Conservation (phyloP, 805 yeast species). For the Ogataea philodendri region DNA sequence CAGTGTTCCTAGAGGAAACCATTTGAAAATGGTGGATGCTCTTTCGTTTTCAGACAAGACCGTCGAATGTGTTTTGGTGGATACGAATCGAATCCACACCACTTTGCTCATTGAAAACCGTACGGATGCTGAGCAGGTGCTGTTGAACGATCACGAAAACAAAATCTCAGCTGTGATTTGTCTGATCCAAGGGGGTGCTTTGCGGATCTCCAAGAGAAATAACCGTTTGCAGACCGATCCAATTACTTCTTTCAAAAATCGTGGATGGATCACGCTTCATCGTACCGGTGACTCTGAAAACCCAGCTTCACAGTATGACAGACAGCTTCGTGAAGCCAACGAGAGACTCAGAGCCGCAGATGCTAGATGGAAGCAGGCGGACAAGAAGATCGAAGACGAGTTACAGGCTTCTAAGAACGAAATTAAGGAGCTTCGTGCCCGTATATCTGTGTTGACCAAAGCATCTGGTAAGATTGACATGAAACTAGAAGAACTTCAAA, state of each 20-base stretch:
- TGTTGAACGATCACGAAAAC: slow-evolving; percentile 33
- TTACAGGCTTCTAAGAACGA: slow-evolving; percentile 8
- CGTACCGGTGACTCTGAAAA: slow-evolving; percentile 26
- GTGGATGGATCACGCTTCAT: slow-evolving; percentile 20
- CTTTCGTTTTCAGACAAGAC: slow-evolving; percentile 54
- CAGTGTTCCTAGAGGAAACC: slow-evolving; percentile 42
- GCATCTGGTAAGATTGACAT: slow-evolving; percentile 36
- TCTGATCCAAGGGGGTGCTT: slow-evolving; percentile 25
- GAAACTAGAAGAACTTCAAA: slow-evolving; percentile 44
- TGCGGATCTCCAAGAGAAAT: slow-evolving; percentile 29
- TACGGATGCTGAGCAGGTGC: slow-evolving; percentile 46
- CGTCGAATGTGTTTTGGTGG: slow-evolving; percentile 62
- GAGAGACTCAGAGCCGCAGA: slow-evolving; percentile 10
- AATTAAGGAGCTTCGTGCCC: slow-evolving; percentile 15
- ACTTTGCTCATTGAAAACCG: slow-evolving; percentile 52
- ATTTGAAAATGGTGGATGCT: slow-evolving; percentile 57
- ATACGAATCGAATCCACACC: slow-evolving; percentile 57
- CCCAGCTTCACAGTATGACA: slow-evolving; percentile 19
- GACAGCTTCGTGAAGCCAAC: slow-evolving; percentile 17
- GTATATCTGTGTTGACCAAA: slow-evolving; percentile 20
- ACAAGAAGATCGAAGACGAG: slow-evolving; percentile 7
- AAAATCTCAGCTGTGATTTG: slow-evolving; percentile 28
- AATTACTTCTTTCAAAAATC: slow-evolving; percentile 18
- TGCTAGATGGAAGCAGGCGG: slow-evolving; percentile 12
- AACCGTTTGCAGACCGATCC: slow-evolving; percentile 34